These are phyloP conservation scores for Eucalyptus victrix DNA, from an alignment of 345 rosid genomes.

Conservation along the genomic window DNA sequence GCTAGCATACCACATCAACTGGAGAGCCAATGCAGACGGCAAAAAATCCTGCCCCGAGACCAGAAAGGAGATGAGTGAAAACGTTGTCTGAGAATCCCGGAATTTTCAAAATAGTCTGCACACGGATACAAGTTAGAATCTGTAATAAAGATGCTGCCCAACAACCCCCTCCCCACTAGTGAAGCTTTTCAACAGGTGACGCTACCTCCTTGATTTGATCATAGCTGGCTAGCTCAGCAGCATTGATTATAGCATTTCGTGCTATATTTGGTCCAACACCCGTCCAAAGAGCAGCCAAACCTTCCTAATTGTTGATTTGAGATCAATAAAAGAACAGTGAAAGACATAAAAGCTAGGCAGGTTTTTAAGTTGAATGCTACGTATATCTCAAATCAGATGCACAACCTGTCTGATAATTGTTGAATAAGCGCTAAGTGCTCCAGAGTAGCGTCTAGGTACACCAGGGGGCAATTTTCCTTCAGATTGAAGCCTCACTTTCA, in stretches of 20 bases:
- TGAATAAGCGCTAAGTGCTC: constrained; percentile 89
- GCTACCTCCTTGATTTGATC: constrained; percentile 93
- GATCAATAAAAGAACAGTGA: not conserved
- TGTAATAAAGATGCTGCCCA: not conserved
- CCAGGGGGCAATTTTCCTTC: constrained; percentile 96
- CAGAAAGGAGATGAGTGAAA: constrained; percentile 86
- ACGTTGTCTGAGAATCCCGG: constrained; percentile 94
- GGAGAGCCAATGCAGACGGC: constrained; percentile 99
- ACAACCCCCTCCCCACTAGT: not conserved
- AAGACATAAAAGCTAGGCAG: not conserved
- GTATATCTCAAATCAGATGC: not conserved
- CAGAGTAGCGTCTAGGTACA: constrained; percentile 89
- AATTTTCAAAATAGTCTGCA: constrained; percentile 86
- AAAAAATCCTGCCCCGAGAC: constrained; percentile 94
- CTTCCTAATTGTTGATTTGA: constrained; percentile 51
- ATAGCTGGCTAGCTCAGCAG: constrained; percentile 95
- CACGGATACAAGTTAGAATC: not conserved
- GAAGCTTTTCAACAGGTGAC: not conserved
- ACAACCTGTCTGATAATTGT: constrained; percentile 86
- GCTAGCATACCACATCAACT: constrained; percentile 75
- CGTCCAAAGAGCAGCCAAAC: constrained; percentile 89
- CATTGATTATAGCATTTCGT: constrained; percentile 92
- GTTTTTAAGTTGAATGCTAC: not conserved
- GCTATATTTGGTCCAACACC: constrained; percentile 93
- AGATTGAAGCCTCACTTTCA: constrained; percentile 97